Evolutionary conservation across 1,284 basidiomycete species (phyloP).

Genomic region (Ceratobasidium sp.): DNA sequence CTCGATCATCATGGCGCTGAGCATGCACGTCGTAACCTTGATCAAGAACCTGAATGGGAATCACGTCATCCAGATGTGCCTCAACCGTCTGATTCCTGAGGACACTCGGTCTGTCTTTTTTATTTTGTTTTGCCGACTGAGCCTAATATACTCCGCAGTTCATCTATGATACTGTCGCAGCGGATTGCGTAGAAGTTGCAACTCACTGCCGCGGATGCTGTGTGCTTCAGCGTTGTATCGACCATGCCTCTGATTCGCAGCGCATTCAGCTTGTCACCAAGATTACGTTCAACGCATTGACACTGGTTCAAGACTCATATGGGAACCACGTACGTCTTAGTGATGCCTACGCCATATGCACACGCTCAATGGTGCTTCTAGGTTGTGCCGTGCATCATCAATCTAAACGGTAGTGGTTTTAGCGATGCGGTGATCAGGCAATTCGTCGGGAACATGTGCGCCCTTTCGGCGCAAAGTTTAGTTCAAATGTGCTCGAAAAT

Average conservation of each 20-base stretch:
- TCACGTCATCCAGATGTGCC: constrained; percentile 99
- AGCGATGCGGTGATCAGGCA: constrained; percentile 98
- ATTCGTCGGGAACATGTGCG: too few species aligned
- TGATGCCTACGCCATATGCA: background rate
- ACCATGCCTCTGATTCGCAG: constrained; percentile 96
- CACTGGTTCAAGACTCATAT: constrained; percentile 98
- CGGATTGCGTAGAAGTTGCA: constrained; percentile 98
- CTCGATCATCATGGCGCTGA: constrained; percentile 95
- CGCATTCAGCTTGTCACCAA: constrained; percentile 97
- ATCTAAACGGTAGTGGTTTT: constrained; percentile 97
- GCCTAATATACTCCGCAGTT: constrained; percentile 67
- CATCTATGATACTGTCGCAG: constrained; percentile 99
- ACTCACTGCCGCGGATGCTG: constrained; percentile 99
- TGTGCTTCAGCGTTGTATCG: constrained; percentile 97
- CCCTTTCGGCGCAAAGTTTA: too few species aligned
- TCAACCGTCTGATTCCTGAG: constrained; percentile 96
- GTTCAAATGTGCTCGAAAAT: constrained; percentile 95
- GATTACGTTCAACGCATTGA: constrained; percentile 98
- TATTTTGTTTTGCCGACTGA: constrained; percentile 39
- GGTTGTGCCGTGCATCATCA: constrained; percentile 97
- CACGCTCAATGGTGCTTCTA: constrained; percentile 51
- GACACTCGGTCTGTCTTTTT: constrained; percentile 80
- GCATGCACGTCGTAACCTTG: constrained; percentile 96
- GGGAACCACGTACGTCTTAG: constrained; percentile 83
- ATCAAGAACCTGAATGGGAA: constrained; percentile 99